A percentile compares a stretch with the other conserved stretches of the same genome.
Conservation (phyloP, 129 eudicot genomes). For the Helianthus tuberosus region DNA sequence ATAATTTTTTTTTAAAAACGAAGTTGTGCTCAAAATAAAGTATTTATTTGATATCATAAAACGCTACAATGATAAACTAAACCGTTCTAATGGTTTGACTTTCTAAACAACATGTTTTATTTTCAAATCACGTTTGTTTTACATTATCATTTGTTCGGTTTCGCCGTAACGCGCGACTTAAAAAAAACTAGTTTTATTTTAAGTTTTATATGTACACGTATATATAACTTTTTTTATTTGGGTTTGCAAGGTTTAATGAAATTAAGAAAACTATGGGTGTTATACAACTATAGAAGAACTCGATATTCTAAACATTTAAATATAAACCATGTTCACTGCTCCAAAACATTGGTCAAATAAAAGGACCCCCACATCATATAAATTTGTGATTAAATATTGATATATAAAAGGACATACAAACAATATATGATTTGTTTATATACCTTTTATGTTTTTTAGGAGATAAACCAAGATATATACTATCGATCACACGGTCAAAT, state of each 20-base stretch:
- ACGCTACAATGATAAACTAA: no score
- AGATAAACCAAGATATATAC: neutral
- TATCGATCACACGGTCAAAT: constrained; percentile 5
- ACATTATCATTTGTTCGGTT: no score
- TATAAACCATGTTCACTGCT: neutral
- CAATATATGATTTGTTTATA: neutral
- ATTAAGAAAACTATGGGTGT: neutral
- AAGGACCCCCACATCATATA: neutral
- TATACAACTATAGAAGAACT: neutral
- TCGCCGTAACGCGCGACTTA: no score
- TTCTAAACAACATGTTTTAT: no score
- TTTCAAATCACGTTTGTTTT: no score
- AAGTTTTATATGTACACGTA: no score
- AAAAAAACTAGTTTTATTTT: no score
- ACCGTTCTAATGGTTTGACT: no score
- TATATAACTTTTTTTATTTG: no score
- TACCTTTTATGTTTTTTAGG: neutral
- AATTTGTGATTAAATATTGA: neutral
- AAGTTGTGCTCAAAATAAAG: no score
- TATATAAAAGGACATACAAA: neutral
- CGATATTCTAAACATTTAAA: neutral
- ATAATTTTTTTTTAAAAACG: no score
- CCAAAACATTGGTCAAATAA: constrained; percentile 9
- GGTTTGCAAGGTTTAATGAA: neutral
- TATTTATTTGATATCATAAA: no score